These are phyloP conservation scores for Stagonosporopsis chrysanthemi DNA, from an alignment of 2,329 filamentous ascomycete genomes.

Conservation along the genomic window DNA sequence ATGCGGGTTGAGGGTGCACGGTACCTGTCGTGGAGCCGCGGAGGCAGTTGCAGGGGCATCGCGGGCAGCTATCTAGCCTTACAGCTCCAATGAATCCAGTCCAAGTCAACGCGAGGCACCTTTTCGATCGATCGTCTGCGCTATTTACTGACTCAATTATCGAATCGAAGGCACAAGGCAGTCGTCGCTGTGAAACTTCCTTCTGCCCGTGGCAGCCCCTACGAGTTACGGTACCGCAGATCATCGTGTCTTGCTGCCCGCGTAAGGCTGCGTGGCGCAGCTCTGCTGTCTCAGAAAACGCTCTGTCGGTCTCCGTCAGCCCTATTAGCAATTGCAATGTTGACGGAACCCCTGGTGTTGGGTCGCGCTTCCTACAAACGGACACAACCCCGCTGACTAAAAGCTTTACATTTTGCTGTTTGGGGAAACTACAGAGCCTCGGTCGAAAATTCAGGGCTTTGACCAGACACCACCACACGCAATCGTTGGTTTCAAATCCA, in stretches of 20 bases:
- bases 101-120: slow-evolving; percentile 4
- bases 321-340: slow-evolving; percentile 17
- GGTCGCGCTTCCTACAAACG: slow-evolving; percentile 16
- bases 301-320: slow-evolving; percentile 14
- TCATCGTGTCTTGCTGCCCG: slow-evolving; percentile 8
- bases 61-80: slow-evolving; percentile 8
- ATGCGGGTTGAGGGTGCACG: slow-evolving; percentile 8
- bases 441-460: slow-evolving; percentile 34
- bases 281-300: slow-evolving; percentile 5
- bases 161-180: slow-evolving; percentile 3
- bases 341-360: slow-evolving; percentile 2
- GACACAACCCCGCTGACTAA: slow-evolving; percentile 23
- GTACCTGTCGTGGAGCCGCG: slow-evolving; percentile 14
- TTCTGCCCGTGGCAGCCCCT: slow-evolving; percentile 4
- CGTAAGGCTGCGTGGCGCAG: slow-evolving; percentile 16
- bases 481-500: slow-evolving; percentile 20
- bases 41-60: slow-evolving; percentile 4
- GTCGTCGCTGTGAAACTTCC: slow-evolving; percentile 3
- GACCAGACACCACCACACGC: slow-evolving; percentile 24
- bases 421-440: slow-evolving; percentile 22
- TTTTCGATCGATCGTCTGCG: slow-evolving; percentile 15
- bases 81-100: slow-evolving; percentile 12
- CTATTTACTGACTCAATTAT: slow-evolving; percentile 13
- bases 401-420: slow-evolving; percentile 20
- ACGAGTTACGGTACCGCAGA: slow-evolving; percentile 4